Base-by-base conservation (phyloP, 768 basidiomycete genomes). In the Clitopilus hobsonii region DNA sequence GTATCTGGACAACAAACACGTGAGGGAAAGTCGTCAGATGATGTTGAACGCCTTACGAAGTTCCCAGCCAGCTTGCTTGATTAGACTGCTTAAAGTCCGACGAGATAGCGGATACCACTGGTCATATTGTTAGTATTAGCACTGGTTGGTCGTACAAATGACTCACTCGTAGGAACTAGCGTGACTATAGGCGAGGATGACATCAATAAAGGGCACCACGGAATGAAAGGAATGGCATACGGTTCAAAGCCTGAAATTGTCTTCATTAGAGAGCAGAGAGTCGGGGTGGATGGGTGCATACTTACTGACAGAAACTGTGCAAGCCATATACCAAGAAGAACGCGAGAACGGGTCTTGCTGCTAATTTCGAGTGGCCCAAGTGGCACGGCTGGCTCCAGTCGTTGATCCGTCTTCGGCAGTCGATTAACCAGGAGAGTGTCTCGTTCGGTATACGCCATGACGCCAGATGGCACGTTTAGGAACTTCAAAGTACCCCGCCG, bases 31-130 rank as follows among this genome's bases (percentile, higher is more conserved):
- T 22, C 24, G 7, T 41, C 18, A 29, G 13, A 25, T 36, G 29
- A 4, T 30, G 3, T 18, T n/a, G 11, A 47, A 50, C 30, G 22
- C 66, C 75, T 65, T 67, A 89, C 85, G 86, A 77, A 32, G 90
- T 91, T 23, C 89, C 90, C 5, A 91, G 75, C 91, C 90, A 91
- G 64, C 85, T 86, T 0, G 87, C 87, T 68, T 91, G 85, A 63
- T 91, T 83, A 3, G 89, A 86, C 60, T 79, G 82, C 53, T 87
- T 71, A 61, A 90, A 91, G 49, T 91, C 86, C 0, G 88, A 91
- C 0, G 88, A 89, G 55, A 91, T 90, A 13, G 84, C 81, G 1
- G 86, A 82, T 25, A 91, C 65, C 73, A 91, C 89, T 91, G 38
- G 38, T 16, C 11, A 26, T 24, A 20, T 2, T 11, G 7, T 13